phyloP scores from a whole-genome alignment of 495 filamentous ascomycete genomes.

The Halenospora varia region DNA sequence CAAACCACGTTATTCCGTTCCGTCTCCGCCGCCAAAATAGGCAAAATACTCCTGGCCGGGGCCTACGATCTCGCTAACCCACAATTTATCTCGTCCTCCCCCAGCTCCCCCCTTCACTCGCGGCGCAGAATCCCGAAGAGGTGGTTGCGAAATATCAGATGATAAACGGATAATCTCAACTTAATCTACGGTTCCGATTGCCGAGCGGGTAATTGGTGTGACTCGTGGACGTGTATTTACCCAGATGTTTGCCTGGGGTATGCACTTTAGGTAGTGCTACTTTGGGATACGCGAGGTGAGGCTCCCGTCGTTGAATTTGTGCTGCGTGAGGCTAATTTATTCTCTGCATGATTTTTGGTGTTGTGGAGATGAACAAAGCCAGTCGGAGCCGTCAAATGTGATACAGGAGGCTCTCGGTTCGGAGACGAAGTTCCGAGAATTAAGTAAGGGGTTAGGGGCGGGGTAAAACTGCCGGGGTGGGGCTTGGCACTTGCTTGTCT shows the following conservation, averaged over 20 bases:
- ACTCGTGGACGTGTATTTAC: too few species aligned
- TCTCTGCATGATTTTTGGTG: neutral
- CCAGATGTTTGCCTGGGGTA: too few species aligned
- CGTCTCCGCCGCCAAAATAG: neutral
- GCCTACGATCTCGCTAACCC: neutral
- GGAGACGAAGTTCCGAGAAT: neutral
- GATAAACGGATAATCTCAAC: too few species aligned
- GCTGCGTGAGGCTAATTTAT: neutral
- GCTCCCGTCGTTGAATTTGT: too few species aligned
- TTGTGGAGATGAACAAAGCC: too few species aligned
- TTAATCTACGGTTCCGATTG: neutral
- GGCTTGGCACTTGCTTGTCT: too few species aligned
- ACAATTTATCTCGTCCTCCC: neutral
- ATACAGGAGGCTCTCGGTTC: neutral
- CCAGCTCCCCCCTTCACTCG: neutral
- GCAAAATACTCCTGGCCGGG: neutral
- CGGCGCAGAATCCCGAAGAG: neutral
- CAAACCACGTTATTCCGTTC: neutral
- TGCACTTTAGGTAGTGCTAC: too few species aligned
- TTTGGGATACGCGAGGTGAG: too few species aligned
- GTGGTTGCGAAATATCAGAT: too few species aligned
- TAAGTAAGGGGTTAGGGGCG: neutral
- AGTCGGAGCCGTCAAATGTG: too few species aligned
- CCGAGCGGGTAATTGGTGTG: too few species aligned
- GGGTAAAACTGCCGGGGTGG: too few species aligned